phyloP scores from a whole-genome alignment of 2,329 filamentous ascomycete genomes.

The Xylaria arbuscula region DNA sequence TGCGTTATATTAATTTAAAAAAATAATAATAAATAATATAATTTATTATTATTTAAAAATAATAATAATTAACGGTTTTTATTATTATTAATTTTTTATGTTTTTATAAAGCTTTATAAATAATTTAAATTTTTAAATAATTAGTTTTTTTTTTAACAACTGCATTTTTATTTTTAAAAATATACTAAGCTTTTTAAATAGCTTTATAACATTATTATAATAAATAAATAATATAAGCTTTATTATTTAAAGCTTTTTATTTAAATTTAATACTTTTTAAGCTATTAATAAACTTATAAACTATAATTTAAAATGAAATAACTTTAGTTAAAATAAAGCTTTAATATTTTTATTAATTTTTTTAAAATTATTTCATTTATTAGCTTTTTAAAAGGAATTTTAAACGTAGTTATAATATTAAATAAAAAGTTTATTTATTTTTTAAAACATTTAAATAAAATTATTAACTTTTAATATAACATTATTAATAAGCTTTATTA shows the following conservation, averaged over 20 bases:
- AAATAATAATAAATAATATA: too few species aligned
- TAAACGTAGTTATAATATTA: not conserved
- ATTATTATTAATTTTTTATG: too few species aligned
- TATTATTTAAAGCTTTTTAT: too few species aligned
- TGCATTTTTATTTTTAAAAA: not conserved
- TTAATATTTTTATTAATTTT: not conserved
- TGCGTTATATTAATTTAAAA: too few species aligned
- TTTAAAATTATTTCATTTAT: not conserved
- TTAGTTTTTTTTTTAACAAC: not conserved
- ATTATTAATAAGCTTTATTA: not conserved
- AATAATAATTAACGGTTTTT: too few species aligned
- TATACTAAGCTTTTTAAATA: not conserved
- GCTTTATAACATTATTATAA: constrained; percentile 1
- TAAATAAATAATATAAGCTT: not conserved
- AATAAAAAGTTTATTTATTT: not conserved
- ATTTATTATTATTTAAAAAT: too few species aligned
- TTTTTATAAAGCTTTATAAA: too few species aligned
- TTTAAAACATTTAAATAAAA: not conserved
- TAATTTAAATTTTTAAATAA: too few species aligned
- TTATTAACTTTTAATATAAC: not conserved
- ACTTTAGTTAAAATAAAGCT: not conserved
- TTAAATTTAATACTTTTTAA: not conserved
- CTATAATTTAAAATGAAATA: not conserved
- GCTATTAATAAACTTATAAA: not conserved
- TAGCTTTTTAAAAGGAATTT: not conserved